Evolutionary conservation across 306 rosid species (phyloP).

Genomic region (Lathyrus tuberosus): DNA sequence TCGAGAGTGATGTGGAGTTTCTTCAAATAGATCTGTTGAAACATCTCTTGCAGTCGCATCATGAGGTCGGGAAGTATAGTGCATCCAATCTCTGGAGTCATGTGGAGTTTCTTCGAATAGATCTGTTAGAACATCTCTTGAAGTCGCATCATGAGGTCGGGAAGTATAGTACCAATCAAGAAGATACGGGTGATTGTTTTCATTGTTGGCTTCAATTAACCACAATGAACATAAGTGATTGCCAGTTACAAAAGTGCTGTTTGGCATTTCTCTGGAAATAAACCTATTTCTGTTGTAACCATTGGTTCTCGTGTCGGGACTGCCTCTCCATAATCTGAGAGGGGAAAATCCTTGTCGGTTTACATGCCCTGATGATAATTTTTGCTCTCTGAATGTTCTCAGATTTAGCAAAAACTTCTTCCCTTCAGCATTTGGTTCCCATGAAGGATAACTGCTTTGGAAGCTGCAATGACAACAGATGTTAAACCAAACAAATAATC

Average conservation of each 20-base stretch:
- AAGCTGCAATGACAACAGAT: conserved; percentile 61
- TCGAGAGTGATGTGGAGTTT: conserved; percentile 41
- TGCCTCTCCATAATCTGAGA: conserved; percentile 52
- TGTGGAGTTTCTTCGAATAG: conserved; percentile 45
- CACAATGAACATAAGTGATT: conserved; percentile 62
- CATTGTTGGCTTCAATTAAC: conserved; percentile 56
- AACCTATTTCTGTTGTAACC: conserved; percentile 52
- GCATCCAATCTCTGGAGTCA: conserved; percentile 55
- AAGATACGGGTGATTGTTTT: conserved; percentile 65
- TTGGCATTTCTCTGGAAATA: conserved; percentile 49
- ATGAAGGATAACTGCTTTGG: conserved; percentile 73
- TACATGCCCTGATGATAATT: conserved; percentile 53
- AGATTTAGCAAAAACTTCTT: conserved; percentile 64
- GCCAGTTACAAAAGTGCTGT: conserved; percentile 45
- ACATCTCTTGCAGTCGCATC: conserved; percentile 27
- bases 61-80: conserved; percentile 36
- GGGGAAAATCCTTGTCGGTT: conserved; percentile 49
- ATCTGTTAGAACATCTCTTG: conserved; percentile 42
- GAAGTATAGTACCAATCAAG: conserved; percentile 85
- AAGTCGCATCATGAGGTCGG: conserved; percentile 40
- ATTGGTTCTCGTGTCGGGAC: conserved; percentile 47
- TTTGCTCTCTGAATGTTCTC: conserved; percentile 63
- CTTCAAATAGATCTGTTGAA: conserved; percentile 48
- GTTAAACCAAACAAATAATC: conserved; percentile 25
- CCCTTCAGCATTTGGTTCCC: conserved; percentile 81